A percentile compares a stretch with the other conserved stretches of the same genome.
Evolutionary conservation across 768 basidiomycete species (phyloP).

Genomic region (Dioszegia crocea): DNA sequence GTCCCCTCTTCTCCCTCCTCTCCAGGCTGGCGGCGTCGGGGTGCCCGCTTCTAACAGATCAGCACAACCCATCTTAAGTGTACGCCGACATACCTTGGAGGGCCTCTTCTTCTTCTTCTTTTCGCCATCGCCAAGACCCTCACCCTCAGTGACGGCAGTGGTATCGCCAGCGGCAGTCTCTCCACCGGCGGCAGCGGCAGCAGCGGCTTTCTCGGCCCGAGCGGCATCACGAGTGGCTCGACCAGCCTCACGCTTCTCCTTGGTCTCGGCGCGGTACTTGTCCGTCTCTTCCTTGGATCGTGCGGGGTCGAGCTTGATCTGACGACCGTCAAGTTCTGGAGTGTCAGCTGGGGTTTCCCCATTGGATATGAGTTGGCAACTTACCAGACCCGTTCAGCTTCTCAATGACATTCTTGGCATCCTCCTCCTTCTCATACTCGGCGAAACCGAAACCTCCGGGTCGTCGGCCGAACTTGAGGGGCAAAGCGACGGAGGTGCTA

Average conservation of each 20-base stretch:
- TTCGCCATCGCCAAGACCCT: slow-evolving; percentile 20
- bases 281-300: slow-evolving; percentile 38
- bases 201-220: slow-evolving; percentile 5
- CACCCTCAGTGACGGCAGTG: slow-evolving; percentile 18
- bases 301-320: slow-evolving; percentile 34
- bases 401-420: slow-evolving; percentile 45
- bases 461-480: slow-evolving; percentile 31
- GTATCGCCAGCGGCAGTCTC: slow-evolving; percentile 17
- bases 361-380: not conserved
- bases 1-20: slow-evolving; percentile 42
- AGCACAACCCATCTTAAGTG: not conserved
- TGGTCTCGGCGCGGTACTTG: slow-evolving; percentile 24
- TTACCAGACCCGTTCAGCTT: slow-evolving; percentile 43
- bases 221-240: slow-evolving; percentile 21
- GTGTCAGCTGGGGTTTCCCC: not conserved
- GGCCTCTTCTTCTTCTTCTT: slow-evolving; percentile 37
- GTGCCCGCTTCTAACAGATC: slow-evolving; percentile 9
- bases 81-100: slow-evolving; percentile 12
- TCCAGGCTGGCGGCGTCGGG: slow-evolving; percentile 42
- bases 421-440: slow-evolving; percentile 32
- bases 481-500: slow-evolving; percentile 35
- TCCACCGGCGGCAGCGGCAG: slow-evolving; percentile 20
- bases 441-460: slow-evolving; percentile 47
- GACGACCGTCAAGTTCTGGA: slow-evolving; percentile 50
- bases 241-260: slow-evolving; percentile 32